phyloP scores from a whole-genome alignment of 208 protist species.

The Porcisia deanei region DNA sequence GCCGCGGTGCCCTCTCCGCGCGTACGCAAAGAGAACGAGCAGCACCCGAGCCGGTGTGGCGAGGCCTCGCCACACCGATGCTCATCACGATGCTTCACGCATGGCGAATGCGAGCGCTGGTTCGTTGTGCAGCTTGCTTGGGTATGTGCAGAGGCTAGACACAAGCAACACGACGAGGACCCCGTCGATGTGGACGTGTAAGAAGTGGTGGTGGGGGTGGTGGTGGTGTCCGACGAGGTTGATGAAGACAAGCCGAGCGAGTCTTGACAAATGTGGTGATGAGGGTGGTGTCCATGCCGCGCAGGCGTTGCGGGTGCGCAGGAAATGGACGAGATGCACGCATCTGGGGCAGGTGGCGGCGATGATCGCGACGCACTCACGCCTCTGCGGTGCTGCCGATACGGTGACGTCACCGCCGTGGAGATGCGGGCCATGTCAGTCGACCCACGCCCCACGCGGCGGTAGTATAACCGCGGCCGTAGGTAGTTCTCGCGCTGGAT shows the following conservation, averaged over 20 bases:
- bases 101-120: neutral
- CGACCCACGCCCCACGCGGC: conserved; percentile 35
- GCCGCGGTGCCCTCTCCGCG: neutral
- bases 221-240: neutral
- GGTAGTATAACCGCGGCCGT: conserved; percentile 59
- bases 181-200: conserved; percentile 5
- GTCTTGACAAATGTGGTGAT: neutral
- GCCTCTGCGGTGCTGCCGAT: neutral
- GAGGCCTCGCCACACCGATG: neutral
- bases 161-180: conserved; percentile 5
- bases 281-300: neutral
- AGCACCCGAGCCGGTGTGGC: neutral
- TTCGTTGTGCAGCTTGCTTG: neutral
- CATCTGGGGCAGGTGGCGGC: neutral
- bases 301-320: neutral
- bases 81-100: neutral
- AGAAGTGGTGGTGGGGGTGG: neutral
- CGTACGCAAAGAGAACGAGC: neutral
- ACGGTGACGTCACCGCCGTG: neutral
- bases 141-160: no score
- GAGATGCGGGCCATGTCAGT: conserved; percentile 6
- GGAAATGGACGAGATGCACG: neutral
- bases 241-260: conserved; percentile 22
- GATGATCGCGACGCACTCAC: neutral
- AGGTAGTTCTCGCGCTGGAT: conserved; percentile 76